Conservation (phyloP, 768 basidiomycete species). For the Russula sp. region DNA sequence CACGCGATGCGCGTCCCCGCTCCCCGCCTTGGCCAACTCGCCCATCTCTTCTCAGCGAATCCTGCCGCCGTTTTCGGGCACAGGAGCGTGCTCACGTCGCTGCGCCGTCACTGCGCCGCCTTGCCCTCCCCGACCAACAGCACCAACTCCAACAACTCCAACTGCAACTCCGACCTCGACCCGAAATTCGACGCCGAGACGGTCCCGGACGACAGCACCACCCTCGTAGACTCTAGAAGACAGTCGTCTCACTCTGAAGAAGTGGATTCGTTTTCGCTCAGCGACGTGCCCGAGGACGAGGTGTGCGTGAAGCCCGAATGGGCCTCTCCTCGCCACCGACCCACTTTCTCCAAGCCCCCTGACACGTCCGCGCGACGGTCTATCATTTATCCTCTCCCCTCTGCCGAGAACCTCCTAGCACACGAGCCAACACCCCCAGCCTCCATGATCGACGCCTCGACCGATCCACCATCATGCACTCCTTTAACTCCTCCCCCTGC, state of each 20-base stretch:
- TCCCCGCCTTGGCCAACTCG: constrained; percentile 7
- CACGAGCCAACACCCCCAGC: neutral
- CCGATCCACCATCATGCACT: neutral
- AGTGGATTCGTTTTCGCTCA: neutral
- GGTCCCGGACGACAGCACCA: constrained; percentile 11
- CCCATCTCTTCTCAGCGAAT: constrained; percentile 6
- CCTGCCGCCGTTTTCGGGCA: neutral
- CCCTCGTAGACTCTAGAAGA: constrained; percentile 7
- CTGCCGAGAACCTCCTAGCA: constrained; percentile 1
- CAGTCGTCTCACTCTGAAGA: neutral
- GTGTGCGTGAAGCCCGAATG: neutral
- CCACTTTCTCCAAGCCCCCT: neutral
- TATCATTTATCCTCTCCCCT: constrained; percentile 17
- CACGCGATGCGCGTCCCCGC: constrained; percentile 18
- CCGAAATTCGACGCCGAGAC: constrained; percentile 7
- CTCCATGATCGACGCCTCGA: neutral
- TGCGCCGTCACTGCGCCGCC: neutral
- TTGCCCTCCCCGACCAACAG: neutral
- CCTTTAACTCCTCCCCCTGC: constrained; percentile 12
- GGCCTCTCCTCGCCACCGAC: neutral
- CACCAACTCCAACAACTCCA: neutral
- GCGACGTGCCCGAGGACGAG: neutral
- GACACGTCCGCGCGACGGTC: neutral
- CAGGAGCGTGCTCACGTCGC: neutral
- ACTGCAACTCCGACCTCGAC: neutral